Percentiles rank a stretch among this genome's conserved stretches.
Evolutionary conservation across 768 basidiomycete genomes (phyloP).

Genomic region (Leccinum variicolor): DNA sequence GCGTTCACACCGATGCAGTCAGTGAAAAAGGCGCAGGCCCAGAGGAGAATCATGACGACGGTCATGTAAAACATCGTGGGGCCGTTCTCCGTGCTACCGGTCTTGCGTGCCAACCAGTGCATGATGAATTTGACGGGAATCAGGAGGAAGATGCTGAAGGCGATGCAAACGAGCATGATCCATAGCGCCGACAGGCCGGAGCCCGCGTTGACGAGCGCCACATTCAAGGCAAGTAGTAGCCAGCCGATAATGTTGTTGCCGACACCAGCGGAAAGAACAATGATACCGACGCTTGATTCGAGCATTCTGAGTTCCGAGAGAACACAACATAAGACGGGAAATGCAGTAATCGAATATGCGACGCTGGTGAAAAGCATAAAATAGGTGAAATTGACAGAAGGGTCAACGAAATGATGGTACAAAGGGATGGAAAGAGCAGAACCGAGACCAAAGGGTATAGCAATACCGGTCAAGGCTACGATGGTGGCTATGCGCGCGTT

Average conservation of each 20-base stretch:
- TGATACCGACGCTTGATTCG: constrained; percentile 87
- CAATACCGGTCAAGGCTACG: constrained; percentile 80
- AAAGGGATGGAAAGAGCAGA: constrained; percentile 62
- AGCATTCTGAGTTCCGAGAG: constrained; percentile 88
- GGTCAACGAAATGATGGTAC: constrained; percentile 55
- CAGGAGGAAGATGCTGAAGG: constrained; percentile 75
- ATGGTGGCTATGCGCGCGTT: constrained; percentile 65
- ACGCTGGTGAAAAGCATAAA: constrained; percentile 96
- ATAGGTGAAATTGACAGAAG: constrained; percentile 68
- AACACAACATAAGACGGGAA: constrained; percentile 84
- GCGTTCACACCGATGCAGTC: constrained; percentile 91
- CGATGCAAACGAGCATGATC: constrained; percentile 77
- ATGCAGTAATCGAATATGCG: constrained; percentile 85
- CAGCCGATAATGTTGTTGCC: constrained; percentile 87
- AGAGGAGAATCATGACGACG: constrained; percentile 70
- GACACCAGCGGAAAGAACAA: constrained; percentile 91
- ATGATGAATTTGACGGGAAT: constrained; percentile 62
- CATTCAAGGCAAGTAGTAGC: constrained; percentile 84
- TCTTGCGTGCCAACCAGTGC: constrained; percentile 68
- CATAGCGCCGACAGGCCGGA: constrained; percentile 82
- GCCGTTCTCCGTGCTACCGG: constrained; percentile 77
- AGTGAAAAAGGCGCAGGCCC: constrained; percentile 89
- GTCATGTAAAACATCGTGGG: constrained; percentile 92
- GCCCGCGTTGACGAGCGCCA: constrained; percentile 88
- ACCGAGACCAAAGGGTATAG: constrained; percentile 86